A percentile compares a stretch with the other conserved stretches of the same genome.
These are phyloP conservation scores for Xylaria sp. DNA, from an alignment of 2,329 filamentous ascomycete species.

Conservation along the genomic window DNA sequence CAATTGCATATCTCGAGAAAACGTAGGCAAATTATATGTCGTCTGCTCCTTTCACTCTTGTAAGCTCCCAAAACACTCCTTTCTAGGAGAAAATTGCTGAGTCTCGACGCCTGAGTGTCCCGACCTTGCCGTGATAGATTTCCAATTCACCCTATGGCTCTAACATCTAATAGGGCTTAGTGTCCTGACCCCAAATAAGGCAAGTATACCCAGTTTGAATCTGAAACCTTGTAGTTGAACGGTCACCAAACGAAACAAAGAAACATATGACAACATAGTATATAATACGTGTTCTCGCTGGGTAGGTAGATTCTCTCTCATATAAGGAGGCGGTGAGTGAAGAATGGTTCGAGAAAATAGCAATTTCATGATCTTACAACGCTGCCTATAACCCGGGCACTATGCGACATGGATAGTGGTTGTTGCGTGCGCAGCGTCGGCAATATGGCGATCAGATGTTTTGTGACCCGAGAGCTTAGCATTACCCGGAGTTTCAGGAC, in stretches of 20 bases:
- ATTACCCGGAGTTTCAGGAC: constrained; percentile 34
- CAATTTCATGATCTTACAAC: background rate
- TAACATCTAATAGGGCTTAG: background rate
- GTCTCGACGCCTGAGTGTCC: no score
- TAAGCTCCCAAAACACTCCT: background rate
- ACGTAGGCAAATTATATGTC: background rate
- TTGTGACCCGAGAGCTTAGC: constrained; percentile 16
- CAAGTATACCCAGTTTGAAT: background rate
- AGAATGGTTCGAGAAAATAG: constrained; percentile 22
- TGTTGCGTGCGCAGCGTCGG: constrained; percentile 10
- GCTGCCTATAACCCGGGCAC: constrained; percentile 17
- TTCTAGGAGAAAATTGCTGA: background rate
- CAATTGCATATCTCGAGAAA: constrained; percentile 1
- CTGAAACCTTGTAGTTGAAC: constrained; percentile 5
- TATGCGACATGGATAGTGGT: constrained; percentile 24
- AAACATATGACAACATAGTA: constrained; percentile 3
- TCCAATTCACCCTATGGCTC: background rate
- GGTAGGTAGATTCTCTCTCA: constrained; percentile 18
- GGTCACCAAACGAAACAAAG: constrained; percentile 23
- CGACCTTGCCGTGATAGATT: background rate
- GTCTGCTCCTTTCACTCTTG: background rate
- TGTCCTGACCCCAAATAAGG: background rate
- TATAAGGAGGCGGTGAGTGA: constrained; percentile 26
- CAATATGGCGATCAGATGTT: constrained; percentile 29
- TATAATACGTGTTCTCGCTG: constrained; percentile 1